These are phyloP conservation scores for Haberlea rhodopensis DNA, from an alignment of 257 asterid species.

Conservation along the genomic window DNA sequence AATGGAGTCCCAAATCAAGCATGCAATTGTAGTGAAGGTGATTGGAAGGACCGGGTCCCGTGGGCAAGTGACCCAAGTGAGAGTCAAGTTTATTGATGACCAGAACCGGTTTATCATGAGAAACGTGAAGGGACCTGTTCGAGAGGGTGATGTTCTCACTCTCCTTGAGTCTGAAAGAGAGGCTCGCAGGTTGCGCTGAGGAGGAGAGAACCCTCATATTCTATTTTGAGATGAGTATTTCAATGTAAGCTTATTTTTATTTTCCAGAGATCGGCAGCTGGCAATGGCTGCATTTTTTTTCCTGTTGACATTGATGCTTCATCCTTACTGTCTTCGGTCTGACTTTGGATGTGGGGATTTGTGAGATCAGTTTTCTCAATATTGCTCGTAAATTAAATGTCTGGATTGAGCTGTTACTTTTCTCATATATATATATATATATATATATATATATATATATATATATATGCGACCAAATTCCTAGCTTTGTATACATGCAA, in stretches of 20 bases:
- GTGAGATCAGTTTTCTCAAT: too few relatives aligned
- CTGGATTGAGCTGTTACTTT: too few relatives aligned
- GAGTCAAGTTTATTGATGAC: not conserved
- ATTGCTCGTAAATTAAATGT: too few relatives aligned
- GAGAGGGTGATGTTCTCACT: not conserved
- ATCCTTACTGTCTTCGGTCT: not conserved
- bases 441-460: too few relatives aligned
- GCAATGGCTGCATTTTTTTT: too few relatives aligned
- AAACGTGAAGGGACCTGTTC: not conserved
- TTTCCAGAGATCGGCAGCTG: too few relatives aligned
- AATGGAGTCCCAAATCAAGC: not conserved
- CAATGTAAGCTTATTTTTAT: not conserved
- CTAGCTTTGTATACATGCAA: too few relatives aligned
- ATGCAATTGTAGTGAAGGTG: not conserved
- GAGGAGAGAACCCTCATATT: too few relatives aligned
- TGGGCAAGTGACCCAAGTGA: not conserved
- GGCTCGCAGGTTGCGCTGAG: not conserved
- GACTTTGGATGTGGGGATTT: too few relatives aligned
- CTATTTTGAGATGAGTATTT: not conserved
- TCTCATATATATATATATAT: too few relatives aligned
- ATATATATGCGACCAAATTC: too few relatives aligned
- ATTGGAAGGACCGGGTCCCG: not conserved
- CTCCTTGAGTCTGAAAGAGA: not conserved
- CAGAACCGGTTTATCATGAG: not conserved
- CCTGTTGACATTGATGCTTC: not conserved